Conservation (phyloP, 2,329 filamentous ascomycete species). For the Furcasterigmium furcatum region DNA sequence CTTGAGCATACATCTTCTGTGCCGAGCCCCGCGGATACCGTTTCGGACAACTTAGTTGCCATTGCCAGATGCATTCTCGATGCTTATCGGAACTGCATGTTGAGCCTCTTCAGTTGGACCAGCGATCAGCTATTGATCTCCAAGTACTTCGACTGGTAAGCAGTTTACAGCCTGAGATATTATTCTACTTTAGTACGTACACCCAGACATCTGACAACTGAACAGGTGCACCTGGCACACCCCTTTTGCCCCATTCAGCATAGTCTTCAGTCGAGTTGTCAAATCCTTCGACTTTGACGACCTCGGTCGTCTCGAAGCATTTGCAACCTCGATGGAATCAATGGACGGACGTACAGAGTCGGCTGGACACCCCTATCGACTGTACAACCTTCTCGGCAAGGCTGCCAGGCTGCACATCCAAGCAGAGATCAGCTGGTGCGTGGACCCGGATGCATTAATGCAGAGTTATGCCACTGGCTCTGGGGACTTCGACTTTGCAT, state of each 20-base stretch:
- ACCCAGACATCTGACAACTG: not conserved
- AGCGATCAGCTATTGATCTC: not conserved
- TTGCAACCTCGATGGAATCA: not conserved
- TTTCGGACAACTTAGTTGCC: slow-evolving; percentile 22
- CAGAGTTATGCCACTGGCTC: no score
- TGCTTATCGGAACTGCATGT: slow-evolving; percentile 27
- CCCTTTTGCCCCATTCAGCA: not conserved
- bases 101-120: no score
- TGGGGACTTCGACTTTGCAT: no score
- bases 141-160: not conserved
- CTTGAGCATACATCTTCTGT: slow-evolving; percentile 14
- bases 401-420: no score
- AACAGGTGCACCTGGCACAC: not conserved
- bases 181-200: no score
- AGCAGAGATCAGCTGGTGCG: no score
- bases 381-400: no score
- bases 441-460: no score
- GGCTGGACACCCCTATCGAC: no score
- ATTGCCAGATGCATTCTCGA: slow-evolving; percentile 28
- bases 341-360: no score
- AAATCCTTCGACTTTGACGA: not conserved
- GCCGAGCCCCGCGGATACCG: not conserved
- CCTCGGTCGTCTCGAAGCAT: not conserved
- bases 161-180: not conserved
- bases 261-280: not conserved